These are phyloP conservation scores for Cladophialophora exuberans DNA, from an alignment of 2,329 filamentous ascomycete species.

Conservation along the genomic window DNA sequence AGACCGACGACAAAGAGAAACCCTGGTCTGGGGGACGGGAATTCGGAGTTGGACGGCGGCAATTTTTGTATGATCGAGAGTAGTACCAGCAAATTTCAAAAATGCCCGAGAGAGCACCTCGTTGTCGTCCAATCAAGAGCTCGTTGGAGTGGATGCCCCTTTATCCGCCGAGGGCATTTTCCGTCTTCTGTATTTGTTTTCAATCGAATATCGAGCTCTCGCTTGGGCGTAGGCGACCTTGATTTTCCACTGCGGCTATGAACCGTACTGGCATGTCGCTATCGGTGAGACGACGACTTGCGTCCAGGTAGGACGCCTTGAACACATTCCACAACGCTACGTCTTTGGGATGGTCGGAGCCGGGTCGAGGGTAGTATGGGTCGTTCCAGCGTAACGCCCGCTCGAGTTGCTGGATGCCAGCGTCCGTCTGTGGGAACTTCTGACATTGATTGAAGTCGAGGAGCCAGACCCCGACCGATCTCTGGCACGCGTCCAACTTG, in stretches of 20 bases:
- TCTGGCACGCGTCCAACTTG: neutral
- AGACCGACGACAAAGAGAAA: conserved; percentile 1
- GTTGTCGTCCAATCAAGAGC: too few relatives aligned
- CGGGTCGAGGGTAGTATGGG: conserved; percentile 54
- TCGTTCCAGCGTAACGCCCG: conserved; percentile 55
- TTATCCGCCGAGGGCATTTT: neutral
- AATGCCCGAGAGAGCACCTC: neutral
- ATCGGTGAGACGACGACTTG: conserved; percentile 3
- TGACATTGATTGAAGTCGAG: conserved; percentile 53
- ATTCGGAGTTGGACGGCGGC: conserved; percentile 4
- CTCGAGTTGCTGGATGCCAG: conserved; percentile 48
- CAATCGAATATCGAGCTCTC: neutral
- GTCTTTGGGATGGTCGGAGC: conserved; percentile 10
- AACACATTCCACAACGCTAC: conserved; percentile 36
- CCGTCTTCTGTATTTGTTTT: neutral
- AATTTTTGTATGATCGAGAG: conserved; percentile 14
- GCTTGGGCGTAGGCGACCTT: neutral
- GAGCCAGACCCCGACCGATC: conserved; percentile 48
- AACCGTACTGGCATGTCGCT: conserved; percentile 7
- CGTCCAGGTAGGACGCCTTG: conserved; percentile 33
- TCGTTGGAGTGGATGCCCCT: neutral
- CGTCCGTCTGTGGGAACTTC: conserved; percentile 43
- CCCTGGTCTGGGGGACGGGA: too few relatives aligned
- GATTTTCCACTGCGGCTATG: conserved; percentile 6
- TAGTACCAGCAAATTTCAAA: neutral